These are phyloP conservation scores for Coniochaeta sp. DNA, from an alignment of 2,329 filamentous ascomycete genomes.

Conservation along the genomic window DNA sequence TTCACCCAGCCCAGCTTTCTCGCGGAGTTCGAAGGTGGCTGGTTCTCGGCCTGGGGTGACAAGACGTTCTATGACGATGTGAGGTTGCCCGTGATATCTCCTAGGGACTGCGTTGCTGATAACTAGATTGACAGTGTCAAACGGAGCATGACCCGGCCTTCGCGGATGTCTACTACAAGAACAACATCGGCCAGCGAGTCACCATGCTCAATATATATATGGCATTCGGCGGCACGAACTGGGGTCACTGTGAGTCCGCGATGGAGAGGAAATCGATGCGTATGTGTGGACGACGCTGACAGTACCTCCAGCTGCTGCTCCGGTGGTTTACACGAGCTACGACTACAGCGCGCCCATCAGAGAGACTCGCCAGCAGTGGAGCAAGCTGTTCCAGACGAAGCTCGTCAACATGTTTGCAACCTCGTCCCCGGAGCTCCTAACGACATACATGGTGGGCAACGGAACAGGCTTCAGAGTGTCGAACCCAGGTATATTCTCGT, in stretches of 20 bases:
- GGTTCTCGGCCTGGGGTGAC: conserved; percentile 45
- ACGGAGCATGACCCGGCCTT: conserved; percentile 38
- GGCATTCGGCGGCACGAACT: conserved; percentile 47
- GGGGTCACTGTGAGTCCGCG: conserved; percentile 34
- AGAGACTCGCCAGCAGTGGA: conserved; percentile 44
- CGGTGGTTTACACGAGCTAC: conserved; percentile 40
- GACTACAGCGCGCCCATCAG: conserved; percentile 40
- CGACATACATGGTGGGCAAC: conserved; percentile 47
- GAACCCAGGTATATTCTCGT: conserved; percentile 35
- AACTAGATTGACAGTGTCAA: conserved; percentile 22
- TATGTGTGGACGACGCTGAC: neutral
- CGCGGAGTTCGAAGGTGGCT: conserved; percentile 46
- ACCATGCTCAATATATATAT: conserved; percentile 45
- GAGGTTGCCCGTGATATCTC: neutral
- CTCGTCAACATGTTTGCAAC: conserved; percentile 46
- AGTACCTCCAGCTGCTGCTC: conserved; percentile 25
- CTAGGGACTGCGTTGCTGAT: neutral
- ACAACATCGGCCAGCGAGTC: conserved; percentile 42
- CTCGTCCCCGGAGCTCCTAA: conserved; percentile 40
- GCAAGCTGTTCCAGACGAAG: conserved; percentile 48
- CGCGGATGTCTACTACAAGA: conserved; percentile 49
- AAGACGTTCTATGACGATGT: conserved; percentile 39
- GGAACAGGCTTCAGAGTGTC: conserved; percentile 35
- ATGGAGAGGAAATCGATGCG: neutral
- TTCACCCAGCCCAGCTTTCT: conserved; percentile 45